Evolutionary conservation across 345 rosid species (phyloP), one percentile per base, ranked within the genome.

Genomic region (Gossypium sturtianum): DNA sequence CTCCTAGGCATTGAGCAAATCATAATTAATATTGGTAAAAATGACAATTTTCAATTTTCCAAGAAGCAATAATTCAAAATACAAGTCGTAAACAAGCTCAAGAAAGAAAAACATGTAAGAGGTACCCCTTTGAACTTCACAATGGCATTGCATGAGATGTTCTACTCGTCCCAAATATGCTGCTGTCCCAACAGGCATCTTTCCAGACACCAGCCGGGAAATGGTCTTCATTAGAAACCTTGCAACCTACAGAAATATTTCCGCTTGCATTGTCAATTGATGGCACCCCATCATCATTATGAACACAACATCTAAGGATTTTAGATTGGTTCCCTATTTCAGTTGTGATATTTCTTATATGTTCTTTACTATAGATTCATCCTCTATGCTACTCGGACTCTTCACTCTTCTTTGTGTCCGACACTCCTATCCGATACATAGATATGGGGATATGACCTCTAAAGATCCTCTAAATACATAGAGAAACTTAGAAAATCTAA

Each of bases 151-250:
- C 89, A 96, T 76, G 34, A 96, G 90, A 79, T 96, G 83, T 63
- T 83, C 87, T 43, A 80, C 87, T 10, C 83, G 88, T 61, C 88
- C 89, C 91, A 93, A 84, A 72, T 96, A 96, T 17, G 97, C 85
- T 57, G 89, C 91, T 44, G 99, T 91, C 71, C 99, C 99, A 63
- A 83, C 89, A 79, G 94, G 98, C 80, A 76, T 88, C 83, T 87
- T 93, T 74, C 97, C 98, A 74, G 98, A 88, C 47, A 79, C 83
- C 77, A 96, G 86, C 89, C 90, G 98, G 66, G 94, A 51, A 75
- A 93, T 89, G 5, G 98, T 93, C 86, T 96, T 96, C 94, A 93
- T 82, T 61, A 96, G 97, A 84, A 89, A 90, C 86, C 97, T 89
- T 13, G 99, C 97, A 25, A 96, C 99, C 99, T 96, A 76, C 20